Conservation (phyloP, 257 asterid genomes). For the Linderniella brevidens region DNA sequence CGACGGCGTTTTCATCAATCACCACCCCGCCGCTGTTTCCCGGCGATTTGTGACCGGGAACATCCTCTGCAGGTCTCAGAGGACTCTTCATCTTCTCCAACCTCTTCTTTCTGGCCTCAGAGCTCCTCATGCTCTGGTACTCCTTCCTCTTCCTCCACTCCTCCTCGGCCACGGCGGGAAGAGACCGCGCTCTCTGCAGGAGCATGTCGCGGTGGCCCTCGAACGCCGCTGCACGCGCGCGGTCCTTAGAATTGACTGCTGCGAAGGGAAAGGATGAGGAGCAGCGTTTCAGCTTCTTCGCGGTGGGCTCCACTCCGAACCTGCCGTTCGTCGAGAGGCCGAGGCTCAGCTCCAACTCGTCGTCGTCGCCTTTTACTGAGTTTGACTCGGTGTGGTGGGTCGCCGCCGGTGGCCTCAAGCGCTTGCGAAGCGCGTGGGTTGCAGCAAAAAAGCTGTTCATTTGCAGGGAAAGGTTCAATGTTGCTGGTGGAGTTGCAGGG, state of each 20-base stretch:
- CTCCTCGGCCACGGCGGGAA: constrained; percentile 38
- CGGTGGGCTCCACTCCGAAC: constrained; percentile 65
- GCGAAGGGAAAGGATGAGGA: constrained; percentile 26
- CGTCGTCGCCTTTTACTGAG: constrained; percentile 14
- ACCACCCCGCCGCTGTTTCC: too few species aligned
- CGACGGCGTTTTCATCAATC: too few species aligned
- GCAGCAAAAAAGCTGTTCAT: constrained; percentile 13
- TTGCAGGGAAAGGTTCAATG: constrained; percentile 8
- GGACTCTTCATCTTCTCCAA: constrained; percentile 37
- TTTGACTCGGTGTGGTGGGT: background rate
- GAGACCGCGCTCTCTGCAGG: constrained; percentile 42
- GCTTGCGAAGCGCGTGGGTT: constrained; percentile 21
- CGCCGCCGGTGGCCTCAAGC: background rate
- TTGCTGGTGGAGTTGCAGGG: constrained; percentile 11
- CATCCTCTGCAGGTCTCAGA: too few species aligned
- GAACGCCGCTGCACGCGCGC: constrained; percentile 1
- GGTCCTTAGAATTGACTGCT: constrained; percentile 1
- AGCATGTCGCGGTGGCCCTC: constrained; percentile 14
- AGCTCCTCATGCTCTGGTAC: constrained; percentile 37
- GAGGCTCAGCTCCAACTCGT: constrained; percentile 43
- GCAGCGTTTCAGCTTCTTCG: constrained; percentile 28
- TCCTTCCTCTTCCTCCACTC: constrained; percentile 60
- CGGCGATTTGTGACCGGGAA: too few species aligned
- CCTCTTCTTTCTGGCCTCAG: constrained; percentile 61
- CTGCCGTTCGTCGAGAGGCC: constrained; percentile 72